Percentiles rank a stretch among this genome's conserved stretches.
Conservation (phyloP, 192 early-diverging fungal species). For the Ramicandelaber brevisporus region DNA sequence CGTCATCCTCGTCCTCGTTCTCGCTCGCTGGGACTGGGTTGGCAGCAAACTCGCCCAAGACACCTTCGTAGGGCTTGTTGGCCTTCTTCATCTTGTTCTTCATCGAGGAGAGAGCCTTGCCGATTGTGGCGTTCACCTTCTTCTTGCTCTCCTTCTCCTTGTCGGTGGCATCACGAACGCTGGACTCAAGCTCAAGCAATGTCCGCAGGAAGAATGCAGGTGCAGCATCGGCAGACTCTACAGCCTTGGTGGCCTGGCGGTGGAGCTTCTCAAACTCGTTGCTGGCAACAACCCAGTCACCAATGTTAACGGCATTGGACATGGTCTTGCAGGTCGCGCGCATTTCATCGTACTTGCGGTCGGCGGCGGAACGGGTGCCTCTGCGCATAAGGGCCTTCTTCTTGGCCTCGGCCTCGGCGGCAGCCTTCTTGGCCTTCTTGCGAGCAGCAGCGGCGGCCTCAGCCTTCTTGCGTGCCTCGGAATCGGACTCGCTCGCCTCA, state of each 20-base stretch:
- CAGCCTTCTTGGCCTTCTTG: too few species aligned
- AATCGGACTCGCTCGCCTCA: too few species aligned
- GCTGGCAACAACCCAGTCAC: constrained; percentile 56
- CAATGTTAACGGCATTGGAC: constrained; percentile 44
- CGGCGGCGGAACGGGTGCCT: too few species aligned
- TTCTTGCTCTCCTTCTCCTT: constrained; percentile 45
- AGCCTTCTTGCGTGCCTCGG: too few species aligned
- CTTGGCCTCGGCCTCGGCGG: too few species aligned
- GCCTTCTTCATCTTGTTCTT: constrained; percentile 85
- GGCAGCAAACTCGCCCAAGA: constrained; percentile 36
- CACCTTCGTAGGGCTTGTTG: constrained; percentile 42
- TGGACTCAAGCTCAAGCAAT: constrained; percentile 52
- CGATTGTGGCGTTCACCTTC: constrained; percentile 63
- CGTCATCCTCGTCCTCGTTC: constrained; percentile 10
- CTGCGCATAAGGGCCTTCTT: too few species aligned
- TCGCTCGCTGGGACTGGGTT: constrained; percentile 12
- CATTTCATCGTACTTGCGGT: constrained; percentile 55
- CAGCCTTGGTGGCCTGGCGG: constrained; percentile 1
- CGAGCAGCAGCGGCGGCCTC: too few species aligned
- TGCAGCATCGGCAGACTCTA: constrained; percentile 5
- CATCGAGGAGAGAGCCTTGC: constrained; percentile 67
- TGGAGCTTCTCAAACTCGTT: constrained; percentile 12
- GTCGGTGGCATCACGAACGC: constrained; percentile 28
- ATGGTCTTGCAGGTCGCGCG: constrained; percentile 27
- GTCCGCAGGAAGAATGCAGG: constrained; percentile 44